Conservation (phyloP, 2,329 filamentous ascomycete genomes). For the Colletotrichum noveboracense region DNA sequence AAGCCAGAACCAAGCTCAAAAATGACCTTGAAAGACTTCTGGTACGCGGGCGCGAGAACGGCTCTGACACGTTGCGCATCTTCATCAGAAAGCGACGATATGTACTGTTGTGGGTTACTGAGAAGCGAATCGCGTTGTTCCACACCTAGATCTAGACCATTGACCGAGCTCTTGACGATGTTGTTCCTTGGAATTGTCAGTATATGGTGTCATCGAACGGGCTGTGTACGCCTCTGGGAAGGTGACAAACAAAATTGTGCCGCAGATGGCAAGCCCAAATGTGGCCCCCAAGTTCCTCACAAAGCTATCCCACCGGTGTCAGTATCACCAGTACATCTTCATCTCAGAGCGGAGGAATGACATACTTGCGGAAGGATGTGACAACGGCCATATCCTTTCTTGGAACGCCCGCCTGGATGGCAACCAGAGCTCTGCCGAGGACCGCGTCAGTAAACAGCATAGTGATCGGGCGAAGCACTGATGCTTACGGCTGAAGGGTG, state of each 20-base stretch:
- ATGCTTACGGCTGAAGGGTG: slow-evolving; percentile 52
- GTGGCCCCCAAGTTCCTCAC: slow-evolving; percentile 44
- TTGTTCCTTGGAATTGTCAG: slow-evolving; percentile 38
- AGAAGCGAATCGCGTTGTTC: slow-evolving; percentile 30
- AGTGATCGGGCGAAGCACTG: background rate
- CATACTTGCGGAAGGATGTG: slow-evolving; percentile 47
- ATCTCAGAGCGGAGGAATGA: background rate
- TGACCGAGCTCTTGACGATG: slow-evolving; percentile 34
- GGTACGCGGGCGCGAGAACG: slow-evolving; percentile 40
- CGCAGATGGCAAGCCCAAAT: slow-evolving; percentile 43
- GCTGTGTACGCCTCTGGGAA: background rate
- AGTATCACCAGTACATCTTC: background rate
- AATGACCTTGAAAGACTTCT: slow-evolving; percentile 39
- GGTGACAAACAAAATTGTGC: slow-evolving; percentile 40
- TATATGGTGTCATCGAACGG: background rate
- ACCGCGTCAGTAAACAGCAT: background rate
- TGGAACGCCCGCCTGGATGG: slow-evolving; percentile 63
- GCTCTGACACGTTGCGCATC: slow-evolving; percentile 34
- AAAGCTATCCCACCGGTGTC: slow-evolving; percentile 31
- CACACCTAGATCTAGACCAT: slow-evolving; percentile 26
- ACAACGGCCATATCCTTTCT: slow-evolving; percentile 47
- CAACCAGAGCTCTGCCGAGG: slow-evolving; percentile 45
- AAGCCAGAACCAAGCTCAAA: slow-evolving; percentile 41
- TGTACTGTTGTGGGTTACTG: slow-evolving; percentile 37
- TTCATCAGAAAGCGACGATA: slow-evolving; percentile 28